phyloP scores from a whole-genome alignment of 192 early-diverging fungal genomes.

The Backusella sp. region DNA sequence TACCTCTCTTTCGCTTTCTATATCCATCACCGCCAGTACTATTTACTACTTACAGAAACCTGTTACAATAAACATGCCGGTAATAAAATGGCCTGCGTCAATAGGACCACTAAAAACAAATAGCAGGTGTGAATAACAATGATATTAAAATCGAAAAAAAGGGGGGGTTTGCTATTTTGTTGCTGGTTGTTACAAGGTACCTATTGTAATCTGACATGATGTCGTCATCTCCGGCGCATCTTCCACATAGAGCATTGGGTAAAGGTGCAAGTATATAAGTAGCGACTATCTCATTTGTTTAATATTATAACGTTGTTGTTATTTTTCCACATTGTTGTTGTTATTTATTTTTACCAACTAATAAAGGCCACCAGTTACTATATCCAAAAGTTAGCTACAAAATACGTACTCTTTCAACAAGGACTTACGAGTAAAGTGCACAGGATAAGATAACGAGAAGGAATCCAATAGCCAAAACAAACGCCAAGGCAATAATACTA shows the following conservation, averaged over 20 bases:
- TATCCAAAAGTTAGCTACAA: not conserved
- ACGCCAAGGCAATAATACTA: conserved; percentile 84
- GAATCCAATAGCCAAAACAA: conserved; percentile 89
- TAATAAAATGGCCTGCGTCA: conserved; percentile 84
- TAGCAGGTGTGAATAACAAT: not conserved
- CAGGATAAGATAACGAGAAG: conserved; percentile 94
- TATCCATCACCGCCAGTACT: not conserved
- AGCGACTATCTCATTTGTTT: conserved; percentile 53
- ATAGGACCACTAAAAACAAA: conserved; percentile 37
- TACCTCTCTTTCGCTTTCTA: not conserved
- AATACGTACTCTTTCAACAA: not conserved
- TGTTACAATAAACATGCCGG: conserved; percentile 87
- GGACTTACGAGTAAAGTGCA: conserved; percentile 79
- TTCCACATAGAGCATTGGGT: conserved; percentile 84
- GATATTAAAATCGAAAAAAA: conserved; percentile 9
- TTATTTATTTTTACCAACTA: conserved; percentile 66
- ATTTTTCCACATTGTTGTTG: not conserved
- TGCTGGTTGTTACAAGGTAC: conserved; percentile 7
- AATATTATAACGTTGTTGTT: not conserved
- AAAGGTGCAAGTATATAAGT: conserved; percentile 91
- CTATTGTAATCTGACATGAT: conserved; percentile 65
- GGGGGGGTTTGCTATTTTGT: not conserved
- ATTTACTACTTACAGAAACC: conserved; percentile 67
- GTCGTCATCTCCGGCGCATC: conserved; percentile 66
- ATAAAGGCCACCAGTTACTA: conserved; percentile 94